Base-by-base conservation (phyloP, 192 early-diverging fungal genomes). In the Pilobolus umbonatus region DNA sequence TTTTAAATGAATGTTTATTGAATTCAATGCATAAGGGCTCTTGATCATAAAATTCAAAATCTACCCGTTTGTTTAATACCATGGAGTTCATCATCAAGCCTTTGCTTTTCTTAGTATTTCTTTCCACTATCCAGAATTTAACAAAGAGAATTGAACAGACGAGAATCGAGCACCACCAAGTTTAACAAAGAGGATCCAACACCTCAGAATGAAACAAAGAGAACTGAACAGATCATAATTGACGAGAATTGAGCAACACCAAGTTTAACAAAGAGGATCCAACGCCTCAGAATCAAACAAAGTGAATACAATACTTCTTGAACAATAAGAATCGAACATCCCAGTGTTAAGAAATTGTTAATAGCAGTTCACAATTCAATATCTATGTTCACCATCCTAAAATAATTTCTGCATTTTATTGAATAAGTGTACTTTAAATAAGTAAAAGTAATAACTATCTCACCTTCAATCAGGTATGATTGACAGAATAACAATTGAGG, bases 51-150 rank as follows among this genome's bases (percentile, higher is more conserved):
- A 50, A 50, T 50, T 50, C 30, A 50, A 50, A 50, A 50, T 34
- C 30, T 50, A 30, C 30, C 48, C n/a, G 30, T 50, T 50, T 50
- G 32, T 50, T 50, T 50, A 50, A 50, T 50, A 32, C 28, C 48
- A 50, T 50, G 17, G 48, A 50, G 48, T 50, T 32, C 32, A 50
- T 50, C 48, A 50, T 34, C 29, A 50, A 50, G 48, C 48, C 21
- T n/a, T 50, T 50, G 48, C 48, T 50, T 50, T 50, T 50, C 48
- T 50, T 50, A 50, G 30, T 50, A 50, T 50, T 50, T 50, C 48
- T 32, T 50, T 50, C 48, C 48, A 50, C 32, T 50, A 50, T 50
- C 48, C 48, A 50, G 32, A 50, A 50, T 34, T 50, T 50, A 31
- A 50, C 48, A 50, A 50, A 34, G 30, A 34, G 21, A 17, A 50